Evolutionary conservation across 495 filamentous ascomycete species (phyloP).

Genomic region (Lasiosphaeria ovina): DNA sequence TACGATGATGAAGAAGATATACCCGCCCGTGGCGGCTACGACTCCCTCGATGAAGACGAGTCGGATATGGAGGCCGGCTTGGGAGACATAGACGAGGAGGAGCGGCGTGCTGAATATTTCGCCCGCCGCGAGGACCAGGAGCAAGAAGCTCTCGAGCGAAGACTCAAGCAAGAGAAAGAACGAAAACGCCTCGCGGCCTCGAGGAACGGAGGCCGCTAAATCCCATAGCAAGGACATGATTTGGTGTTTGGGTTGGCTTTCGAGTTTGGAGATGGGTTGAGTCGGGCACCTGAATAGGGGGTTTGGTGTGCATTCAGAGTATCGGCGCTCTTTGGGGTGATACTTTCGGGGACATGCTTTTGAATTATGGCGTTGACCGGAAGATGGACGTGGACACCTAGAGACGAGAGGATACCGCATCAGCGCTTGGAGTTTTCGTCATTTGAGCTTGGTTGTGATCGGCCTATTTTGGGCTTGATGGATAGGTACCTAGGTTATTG

Average conservation of each 20-base stretch:
- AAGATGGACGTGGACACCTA: slow-evolving; percentile 17
- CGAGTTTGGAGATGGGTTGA: neutral
- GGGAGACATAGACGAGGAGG: slow-evolving; percentile 59
- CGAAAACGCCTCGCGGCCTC: slow-evolving; percentile 27
- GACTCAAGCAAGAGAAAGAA: slow-evolving; percentile 47
- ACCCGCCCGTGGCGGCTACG: slow-evolving; percentile 31
- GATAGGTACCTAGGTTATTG: too few relatives aligned
- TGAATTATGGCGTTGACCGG: slow-evolving; percentile 13
- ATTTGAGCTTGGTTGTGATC: neutral
- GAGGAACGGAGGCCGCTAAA: too few relatives aligned
- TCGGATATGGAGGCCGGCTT: slow-evolving; percentile 64
- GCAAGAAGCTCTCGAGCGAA: slow-evolving; percentile 45
- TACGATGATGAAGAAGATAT: slow-evolving; percentile 52
- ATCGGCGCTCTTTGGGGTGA: neutral
- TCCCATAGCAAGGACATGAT: too few relatives aligned
- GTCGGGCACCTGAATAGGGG: neutral
- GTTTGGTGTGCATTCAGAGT: neutral
- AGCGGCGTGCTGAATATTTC: slow-evolving; percentile 45
- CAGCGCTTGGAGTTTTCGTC: slow-evolving; percentile 21
- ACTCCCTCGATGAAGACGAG: slow-evolving; percentile 32
- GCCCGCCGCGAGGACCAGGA: slow-evolving; percentile 53
- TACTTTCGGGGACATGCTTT: slow-evolving; percentile 3
- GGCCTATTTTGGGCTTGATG: too few relatives aligned
- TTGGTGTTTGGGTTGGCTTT: neutral
- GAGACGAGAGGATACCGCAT: slow-evolving; percentile 21